Conservation (phyloP, 1,284 basidiomycete species). For the Fistulina hepatica region DNA sequence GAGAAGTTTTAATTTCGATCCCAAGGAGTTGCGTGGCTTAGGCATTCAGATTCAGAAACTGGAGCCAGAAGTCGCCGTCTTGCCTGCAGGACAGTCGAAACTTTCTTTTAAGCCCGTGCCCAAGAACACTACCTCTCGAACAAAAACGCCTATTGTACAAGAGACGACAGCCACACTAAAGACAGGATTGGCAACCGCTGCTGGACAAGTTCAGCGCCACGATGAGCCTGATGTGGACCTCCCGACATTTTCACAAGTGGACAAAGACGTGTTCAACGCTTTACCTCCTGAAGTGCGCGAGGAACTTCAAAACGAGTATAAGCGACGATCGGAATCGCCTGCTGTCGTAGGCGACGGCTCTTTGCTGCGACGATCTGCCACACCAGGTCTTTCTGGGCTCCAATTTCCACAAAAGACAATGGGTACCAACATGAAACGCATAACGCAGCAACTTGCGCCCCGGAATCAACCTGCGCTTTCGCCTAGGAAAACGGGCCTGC, state of each 20-base stretch:
- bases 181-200: neutral
- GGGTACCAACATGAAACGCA: constrained; percentile 38
- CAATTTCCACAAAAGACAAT: constrained; percentile 22
- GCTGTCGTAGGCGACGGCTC: too few species aligned
- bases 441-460: constrained; percentile 53
- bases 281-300: constrained; percentile 60
- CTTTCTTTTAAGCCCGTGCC: constrained; percentile 38
- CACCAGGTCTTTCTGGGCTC: too few species aligned
- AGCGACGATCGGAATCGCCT: constrained; percentile 43
- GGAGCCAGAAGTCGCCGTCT: constrained; percentile 33
- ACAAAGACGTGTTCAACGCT: constrained; percentile 58
- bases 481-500: constrained; percentile 32
- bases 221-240: constrained; percentile 26
- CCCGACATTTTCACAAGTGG: constrained; percentile 67
- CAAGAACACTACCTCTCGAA: constrained; percentile 8
- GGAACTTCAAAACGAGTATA: constrained; percentile 61
- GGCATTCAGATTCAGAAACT: constrained; percentile 91
- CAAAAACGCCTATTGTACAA: constrained; percentile 9
- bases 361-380: too few species aligned
- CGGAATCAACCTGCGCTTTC: constrained; percentile 33
- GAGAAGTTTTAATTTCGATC: constrained; percentile 63
- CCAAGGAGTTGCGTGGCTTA: constrained; percentile 85
- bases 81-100: constrained; percentile 38
- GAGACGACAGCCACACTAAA: constrained; percentile 1
- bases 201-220: neutral